A percentile compares a stretch with the other conserved stretches of the same genome.
Evolutionary conservation across 257 asterid species (phyloP).

Genomic region (Solanum rostratum): DNA sequence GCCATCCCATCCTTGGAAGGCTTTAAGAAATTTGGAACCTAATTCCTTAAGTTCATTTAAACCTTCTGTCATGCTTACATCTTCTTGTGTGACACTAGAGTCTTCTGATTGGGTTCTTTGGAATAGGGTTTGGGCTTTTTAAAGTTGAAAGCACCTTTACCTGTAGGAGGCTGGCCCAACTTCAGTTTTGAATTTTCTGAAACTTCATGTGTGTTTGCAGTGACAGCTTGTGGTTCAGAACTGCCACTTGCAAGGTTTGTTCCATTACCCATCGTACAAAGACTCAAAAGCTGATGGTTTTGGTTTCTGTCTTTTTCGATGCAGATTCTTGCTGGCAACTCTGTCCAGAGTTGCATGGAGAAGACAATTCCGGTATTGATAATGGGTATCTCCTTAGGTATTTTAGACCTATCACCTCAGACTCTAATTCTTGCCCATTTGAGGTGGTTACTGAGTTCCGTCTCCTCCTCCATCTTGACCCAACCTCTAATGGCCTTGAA

Average conservation of each 20-base stretch:
- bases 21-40: no score
- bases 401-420: no score
- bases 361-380: background rate
- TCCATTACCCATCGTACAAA: background rate
- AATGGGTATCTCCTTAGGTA: no score
- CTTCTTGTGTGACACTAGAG: background rate
- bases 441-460: no score
- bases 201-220: background rate
- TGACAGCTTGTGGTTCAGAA: background rate
- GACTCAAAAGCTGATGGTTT: background rate
- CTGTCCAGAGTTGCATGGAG: background rate
- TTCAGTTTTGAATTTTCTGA: background rate
- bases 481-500: no score
- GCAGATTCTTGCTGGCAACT: background rate
- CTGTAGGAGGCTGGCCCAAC: background rate
- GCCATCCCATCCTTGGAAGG: no score
- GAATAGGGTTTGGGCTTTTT: background rate
- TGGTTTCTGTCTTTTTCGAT: background rate
- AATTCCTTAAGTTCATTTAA: no score
- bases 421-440: no score
- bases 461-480: no score
- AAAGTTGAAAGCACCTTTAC: background rate
- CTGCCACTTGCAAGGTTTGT: background rate
- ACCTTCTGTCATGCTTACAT: background rate
- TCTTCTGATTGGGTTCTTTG: background rate